These are phyloP conservation scores for Priceomyces carsonii DNA, from an alignment of 805 yeast species.

Conservation along the genomic window DNA sequence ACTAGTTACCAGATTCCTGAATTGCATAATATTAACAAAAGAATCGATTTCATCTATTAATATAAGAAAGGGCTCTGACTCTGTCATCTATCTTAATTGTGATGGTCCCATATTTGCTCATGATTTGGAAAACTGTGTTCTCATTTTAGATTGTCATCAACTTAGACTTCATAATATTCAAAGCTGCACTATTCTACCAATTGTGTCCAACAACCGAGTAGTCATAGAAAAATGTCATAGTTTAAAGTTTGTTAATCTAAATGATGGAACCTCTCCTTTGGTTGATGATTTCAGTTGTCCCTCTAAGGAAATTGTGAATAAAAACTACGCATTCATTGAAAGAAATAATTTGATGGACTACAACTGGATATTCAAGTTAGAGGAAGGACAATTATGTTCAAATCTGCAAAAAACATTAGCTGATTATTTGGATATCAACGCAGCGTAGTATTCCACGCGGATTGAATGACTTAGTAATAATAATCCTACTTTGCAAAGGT, in stretches of 20 bases:
- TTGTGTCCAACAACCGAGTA: constrained; percentile 21
- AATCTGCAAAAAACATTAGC: no score
- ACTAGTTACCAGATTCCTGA: constrained; percentile 13
- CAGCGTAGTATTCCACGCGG: no score
- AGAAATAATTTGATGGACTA: no score
- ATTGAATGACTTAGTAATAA: no score
- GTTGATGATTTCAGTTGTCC: constrained; percentile 36
- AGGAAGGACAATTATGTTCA: no score
- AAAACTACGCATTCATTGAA: constrained; percentile 1
- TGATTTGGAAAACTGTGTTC: constrained; percentile 15
- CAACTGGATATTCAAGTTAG: no score
- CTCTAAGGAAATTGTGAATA: constrained; percentile 8
- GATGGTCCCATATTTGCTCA: constrained; percentile 34
- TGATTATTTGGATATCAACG: no score
- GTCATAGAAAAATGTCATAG: constrained; percentile 31
- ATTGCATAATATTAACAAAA: constrained; percentile 5
- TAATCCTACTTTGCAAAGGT: no score
- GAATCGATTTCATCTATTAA: constrained; percentile 22
- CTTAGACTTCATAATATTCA: constrained; percentile 24
- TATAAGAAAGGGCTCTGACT: constrained; percentile 15
- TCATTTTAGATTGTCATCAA: constrained; percentile 30
- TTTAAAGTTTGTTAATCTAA: constrained; percentile 14
- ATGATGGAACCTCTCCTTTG: constrained; percentile 3
- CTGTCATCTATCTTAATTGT: constrained; percentile 17
- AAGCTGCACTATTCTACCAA: constrained; percentile 17